Evolutionary conservation across 106 monocot species (phyloP).

Genomic region (Dendrobium chrysotoxum): DNA sequence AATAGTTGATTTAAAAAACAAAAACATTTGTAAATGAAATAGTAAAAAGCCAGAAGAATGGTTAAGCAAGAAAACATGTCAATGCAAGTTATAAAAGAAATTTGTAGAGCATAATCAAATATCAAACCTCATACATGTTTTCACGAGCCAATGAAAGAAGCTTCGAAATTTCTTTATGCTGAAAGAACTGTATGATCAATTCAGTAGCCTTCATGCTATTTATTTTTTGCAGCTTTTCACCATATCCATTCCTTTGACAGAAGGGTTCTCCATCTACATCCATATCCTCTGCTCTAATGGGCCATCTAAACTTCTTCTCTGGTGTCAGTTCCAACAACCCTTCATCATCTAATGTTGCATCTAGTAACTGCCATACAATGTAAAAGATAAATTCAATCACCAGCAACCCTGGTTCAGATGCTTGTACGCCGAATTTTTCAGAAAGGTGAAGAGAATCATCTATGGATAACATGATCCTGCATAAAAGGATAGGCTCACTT

Average conservation of each 20-base stretch:
- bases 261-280: constrained; percentile 35
- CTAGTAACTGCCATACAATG: constrained; percentile 75
- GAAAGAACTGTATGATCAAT: constrained; percentile 38
- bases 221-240: constrained; percentile 40
- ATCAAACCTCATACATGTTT: constrained; percentile 73
- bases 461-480: constrained; percentile 62
- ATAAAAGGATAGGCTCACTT: constrained; percentile 7
- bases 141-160: constrained; percentile 80
- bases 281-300: constrained; percentile 45
- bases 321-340: constrained; percentile 58
- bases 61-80: not conserved
- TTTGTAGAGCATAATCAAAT: not conserved
- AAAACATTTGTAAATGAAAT: not conserved
- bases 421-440: constrained; percentile 51
- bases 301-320: constrained; percentile 63
- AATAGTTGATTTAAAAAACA: not conserved
- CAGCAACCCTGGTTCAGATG: constrained; percentile 64
- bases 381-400: constrained; percentile 62
- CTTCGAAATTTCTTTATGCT: constrained; percentile 52
- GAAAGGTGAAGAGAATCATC: constrained; percentile 79
- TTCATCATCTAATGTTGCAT: constrained; percentile 90
- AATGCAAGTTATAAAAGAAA: not conserved
- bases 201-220: constrained; percentile 49
- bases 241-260: constrained; percentile 34
- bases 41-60: not conserved